Percentiles rank a stretch among this genome's conserved stretches.
These are phyloP conservation scores for Vanrija humicola DNA, from an alignment of 1,284 basidiomycete genomes.

Conservation along the genomic window DNA sequence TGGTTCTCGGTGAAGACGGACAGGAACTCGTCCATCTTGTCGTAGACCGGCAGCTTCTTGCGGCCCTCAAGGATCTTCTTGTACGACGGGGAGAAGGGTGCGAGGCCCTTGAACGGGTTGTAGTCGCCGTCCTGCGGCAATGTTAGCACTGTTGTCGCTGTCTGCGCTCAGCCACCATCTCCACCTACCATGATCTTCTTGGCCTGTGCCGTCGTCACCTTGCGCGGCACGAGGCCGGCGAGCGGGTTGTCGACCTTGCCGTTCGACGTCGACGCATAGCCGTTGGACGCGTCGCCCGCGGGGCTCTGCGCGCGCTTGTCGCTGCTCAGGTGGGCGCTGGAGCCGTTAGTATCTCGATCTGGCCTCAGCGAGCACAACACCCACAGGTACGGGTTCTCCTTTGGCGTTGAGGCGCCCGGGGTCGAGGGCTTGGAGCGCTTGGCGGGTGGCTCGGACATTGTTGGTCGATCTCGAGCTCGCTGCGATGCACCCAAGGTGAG, in stretches of 20 bases:
- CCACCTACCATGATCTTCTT: slow-evolving; percentile 64
- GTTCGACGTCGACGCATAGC: slow-evolving; percentile 9
- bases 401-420: slow-evolving; percentile 18
- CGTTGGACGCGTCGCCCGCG: slow-evolving; percentile 11
- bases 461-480: no score
- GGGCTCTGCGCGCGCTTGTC: slow-evolving; percentile 4
- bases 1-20: slow-evolving; percentile 80
- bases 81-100: slow-evolving; percentile 73
- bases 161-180: neutral
- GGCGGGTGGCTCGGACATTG: slow-evolving; percentile 35
- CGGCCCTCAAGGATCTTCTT: slow-evolving; percentile 78
- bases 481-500: no score
- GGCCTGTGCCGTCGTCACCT: slow-evolving; percentile 69
- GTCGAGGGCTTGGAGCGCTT: slow-evolving; percentile 38
- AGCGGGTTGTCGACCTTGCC: slow-evolving; percentile 54
- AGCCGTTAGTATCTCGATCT: neutral
- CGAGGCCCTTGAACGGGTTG: slow-evolving; percentile 80
- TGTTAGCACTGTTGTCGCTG: neutral
- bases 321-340: slow-evolving; percentile 26
- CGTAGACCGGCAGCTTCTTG: slow-evolving; percentile 85
- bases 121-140: slow-evolving; percentile 64
- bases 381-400: slow-evolving; percentile 44
- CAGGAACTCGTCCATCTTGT: slow-evolving; percentile 89
- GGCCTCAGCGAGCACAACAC: neutral
- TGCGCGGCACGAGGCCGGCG: slow-evolving; percentile 71